A percentile compares a stretch with the other conserved stretches of the same genome.
phyloP scores from a whole-genome alignment of 2,329 filamentous ascomycete species.

The Alternaria triticina region DNA sequence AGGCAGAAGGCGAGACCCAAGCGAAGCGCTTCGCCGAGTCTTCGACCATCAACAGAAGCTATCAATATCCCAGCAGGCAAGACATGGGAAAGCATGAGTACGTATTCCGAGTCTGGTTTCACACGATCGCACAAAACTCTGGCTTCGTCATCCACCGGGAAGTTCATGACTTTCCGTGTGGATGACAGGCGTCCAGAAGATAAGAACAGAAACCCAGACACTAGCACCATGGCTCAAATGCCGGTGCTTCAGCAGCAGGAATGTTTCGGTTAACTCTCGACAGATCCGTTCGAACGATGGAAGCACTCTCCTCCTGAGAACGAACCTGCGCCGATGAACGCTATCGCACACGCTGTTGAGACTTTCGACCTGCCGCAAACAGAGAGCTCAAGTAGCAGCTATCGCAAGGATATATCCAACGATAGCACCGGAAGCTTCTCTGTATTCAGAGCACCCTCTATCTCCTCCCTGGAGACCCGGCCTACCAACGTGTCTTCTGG shows the following conservation, averaged over 20 bases:
- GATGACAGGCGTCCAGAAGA: slow-evolving; percentile 4
- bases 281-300: slow-evolving; percentile 71
- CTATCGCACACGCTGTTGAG: slow-evolving; percentile 67
- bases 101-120: slow-evolving; percentile 27
- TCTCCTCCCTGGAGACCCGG: slow-evolving; percentile 61
- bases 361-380: slow-evolving; percentile 41
- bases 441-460: slow-evolving; percentile 59
- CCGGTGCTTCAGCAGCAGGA: slow-evolving; percentile 26
- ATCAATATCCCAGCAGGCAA: slow-evolving; percentile 76
- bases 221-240: slow-evolving; percentile 3
- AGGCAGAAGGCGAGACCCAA: slow-evolving; percentile 77
- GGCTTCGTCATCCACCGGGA: slow-evolving; percentile 21
- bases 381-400: slow-evolving; percentile 46
- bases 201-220: neutral
- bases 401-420: slow-evolving; percentile 59
- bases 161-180: slow-evolving; percentile 33
- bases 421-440: slow-evolving; percentile 57
- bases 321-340: slow-evolving; percentile 69
- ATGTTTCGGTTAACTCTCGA: slow-evolving; percentile 53
- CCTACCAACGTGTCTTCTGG: slow-evolving; percentile 58
- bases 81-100: slow-evolving; percentile 56
- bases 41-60: slow-evolving; percentile 65
- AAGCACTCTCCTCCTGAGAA: slow-evolving; percentile 72
- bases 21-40: slow-evolving; percentile 72
- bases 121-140: slow-evolving; percentile 22